Conservation (phyloP, 306 rosid species). For the Erythrophleum fordii region DNA sequence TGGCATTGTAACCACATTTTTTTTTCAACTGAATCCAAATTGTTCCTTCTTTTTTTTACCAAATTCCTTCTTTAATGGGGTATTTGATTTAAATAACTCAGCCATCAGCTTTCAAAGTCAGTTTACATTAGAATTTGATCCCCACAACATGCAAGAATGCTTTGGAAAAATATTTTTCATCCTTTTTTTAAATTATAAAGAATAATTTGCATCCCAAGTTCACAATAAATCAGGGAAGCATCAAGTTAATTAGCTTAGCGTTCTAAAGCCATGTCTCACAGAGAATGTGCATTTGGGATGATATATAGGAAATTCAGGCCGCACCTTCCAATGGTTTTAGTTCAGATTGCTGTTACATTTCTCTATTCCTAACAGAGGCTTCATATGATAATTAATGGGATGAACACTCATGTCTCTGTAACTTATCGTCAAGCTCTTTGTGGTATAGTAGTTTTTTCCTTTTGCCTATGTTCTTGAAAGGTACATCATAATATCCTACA, state of each 20-base stretch:
- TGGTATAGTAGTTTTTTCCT: too few relatives aligned
- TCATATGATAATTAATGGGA: constrained; percentile 47
- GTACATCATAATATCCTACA: too few relatives aligned
- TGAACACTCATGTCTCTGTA: constrained; percentile 54
- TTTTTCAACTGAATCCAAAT: too few relatives aligned
- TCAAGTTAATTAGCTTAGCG: background rate
- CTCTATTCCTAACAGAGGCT: constrained; percentile 41
- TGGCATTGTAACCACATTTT: too few relatives aligned
- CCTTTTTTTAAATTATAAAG: background rate
- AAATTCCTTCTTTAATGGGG: too few relatives aligned
- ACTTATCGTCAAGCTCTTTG: constrained; percentile 53
- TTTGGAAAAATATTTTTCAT: background rate
- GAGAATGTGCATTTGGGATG: constrained; percentile 17
- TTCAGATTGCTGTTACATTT: constrained; percentile 35
- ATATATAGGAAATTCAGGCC: constrained; percentile 44
- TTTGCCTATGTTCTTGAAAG: too few relatives aligned
- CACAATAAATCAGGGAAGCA: constrained; percentile 29
- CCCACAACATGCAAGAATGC: constrained; percentile 9
- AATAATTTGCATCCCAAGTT: constrained; percentile 21
- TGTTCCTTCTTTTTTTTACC: too few relatives aligned
- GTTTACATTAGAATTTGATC: background rate
- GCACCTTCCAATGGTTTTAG: constrained; percentile 47
- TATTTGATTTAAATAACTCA: too few relatives aligned
- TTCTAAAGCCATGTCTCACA: constrained; percentile 38
- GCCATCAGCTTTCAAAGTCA: background rate